phyloP scores from a whole-genome alignment of 2,329 filamentous ascomycete genomes.

The Aurifilum marmelostoma region DNA sequence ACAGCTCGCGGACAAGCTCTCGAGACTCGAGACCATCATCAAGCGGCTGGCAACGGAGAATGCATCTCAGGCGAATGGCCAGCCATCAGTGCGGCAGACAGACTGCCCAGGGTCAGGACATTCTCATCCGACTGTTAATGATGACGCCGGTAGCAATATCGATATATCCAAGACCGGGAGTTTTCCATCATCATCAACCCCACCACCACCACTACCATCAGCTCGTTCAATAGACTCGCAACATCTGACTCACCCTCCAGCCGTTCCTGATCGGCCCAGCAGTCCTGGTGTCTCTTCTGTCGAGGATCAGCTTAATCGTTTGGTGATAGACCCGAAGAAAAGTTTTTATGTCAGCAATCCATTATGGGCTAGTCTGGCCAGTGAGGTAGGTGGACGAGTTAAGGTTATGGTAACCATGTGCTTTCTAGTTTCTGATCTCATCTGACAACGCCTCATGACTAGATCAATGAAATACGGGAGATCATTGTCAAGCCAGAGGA shows the following conservation, averaged over 20 bases:
- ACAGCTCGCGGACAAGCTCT: slow-evolving; percentile 25
- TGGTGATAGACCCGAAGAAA: slow-evolving; percentile 25
- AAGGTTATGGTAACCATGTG: background rate
- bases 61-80: background rate
- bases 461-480: slow-evolving; percentile 30
- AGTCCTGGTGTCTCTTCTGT: slow-evolving; percentile 1
- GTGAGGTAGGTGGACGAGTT: slow-evolving; percentile 19
- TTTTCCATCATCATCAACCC: too few relatives aligned
- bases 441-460: background rate
- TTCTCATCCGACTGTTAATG: background rate
- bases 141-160: background rate
- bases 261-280: background rate
- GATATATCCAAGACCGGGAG: too few relatives aligned
- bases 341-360: slow-evolving; percentile 31
- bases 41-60: slow-evolving; percentile 18
- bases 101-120: background rate
- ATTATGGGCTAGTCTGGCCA: slow-evolving; percentile 27
- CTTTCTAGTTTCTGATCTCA: background rate
- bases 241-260: background rate
- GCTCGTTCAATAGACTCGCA: background rate
- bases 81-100: background rate
- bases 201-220: too few relatives aligned
- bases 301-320: slow-evolving; percentile 23
- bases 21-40: slow-evolving; percentile 25
- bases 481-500: slow-evolving; percentile 24